phyloP scores from a whole-genome alignment of 2,329 filamentous ascomycete genomes.

The Neonectria magnoliae region DNA sequence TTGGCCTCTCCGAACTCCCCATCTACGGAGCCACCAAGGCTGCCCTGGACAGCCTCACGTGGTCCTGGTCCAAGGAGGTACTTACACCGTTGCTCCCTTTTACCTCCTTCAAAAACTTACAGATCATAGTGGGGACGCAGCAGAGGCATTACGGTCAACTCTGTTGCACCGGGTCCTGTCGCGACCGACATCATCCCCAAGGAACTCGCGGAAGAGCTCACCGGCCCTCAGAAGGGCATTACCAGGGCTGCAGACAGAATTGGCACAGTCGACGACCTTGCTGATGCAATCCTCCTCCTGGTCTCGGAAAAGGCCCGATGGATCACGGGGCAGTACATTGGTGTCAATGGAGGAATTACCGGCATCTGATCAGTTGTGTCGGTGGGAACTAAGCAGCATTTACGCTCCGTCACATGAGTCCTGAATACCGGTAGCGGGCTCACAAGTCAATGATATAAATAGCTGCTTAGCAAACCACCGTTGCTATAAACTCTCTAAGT shows the following conservation, averaged over 20 bases:
- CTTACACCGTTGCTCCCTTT: neutral
- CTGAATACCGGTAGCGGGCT: neutral
- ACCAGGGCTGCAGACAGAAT: conserved; percentile 47
- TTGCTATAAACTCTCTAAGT: neutral
- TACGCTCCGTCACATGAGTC: neutral
- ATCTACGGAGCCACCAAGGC: conserved; percentile 44
- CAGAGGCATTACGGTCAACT: conserved; percentile 54
- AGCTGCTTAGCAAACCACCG: neutral
- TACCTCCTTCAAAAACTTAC: conserved; percentile 6
- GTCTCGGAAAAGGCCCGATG: conserved; percentile 53
- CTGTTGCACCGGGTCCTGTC: conserved; percentile 52
- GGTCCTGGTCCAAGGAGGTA: conserved; percentile 48
- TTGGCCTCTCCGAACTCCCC: conserved; percentile 26
- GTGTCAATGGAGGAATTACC: conserved; percentile 50
- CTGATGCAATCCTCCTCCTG: conserved; percentile 53
- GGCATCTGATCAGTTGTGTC: neutral
- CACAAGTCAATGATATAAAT: neutral
- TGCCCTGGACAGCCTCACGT: conserved; percentile 49
- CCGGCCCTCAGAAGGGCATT: conserved; percentile 30
- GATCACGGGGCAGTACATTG: conserved; percentile 57
- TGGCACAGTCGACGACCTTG: conserved; percentile 53
- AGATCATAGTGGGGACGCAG: neutral
- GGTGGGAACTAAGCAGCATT: no score
- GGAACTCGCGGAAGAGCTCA: conserved; percentile 32
- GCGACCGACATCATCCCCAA: conserved; percentile 46